These are phyloP conservation scores for Cardamine occulta DNA, from an alignment of 345 rosid genomes.

Conservation along the genomic window DNA sequence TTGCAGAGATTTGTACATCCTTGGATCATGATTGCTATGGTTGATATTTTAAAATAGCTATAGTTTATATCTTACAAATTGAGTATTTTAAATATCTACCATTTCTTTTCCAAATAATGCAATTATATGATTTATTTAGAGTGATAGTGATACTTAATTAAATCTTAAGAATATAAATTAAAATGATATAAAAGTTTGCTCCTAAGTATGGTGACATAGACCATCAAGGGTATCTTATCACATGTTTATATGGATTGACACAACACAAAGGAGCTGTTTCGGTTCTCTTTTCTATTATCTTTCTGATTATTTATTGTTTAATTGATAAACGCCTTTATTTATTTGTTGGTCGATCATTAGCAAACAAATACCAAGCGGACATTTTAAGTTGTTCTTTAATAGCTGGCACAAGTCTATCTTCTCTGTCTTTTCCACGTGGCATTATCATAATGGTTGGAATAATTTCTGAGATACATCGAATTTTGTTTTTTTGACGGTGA, in stretches of 20 bases:
- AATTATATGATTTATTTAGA: not conserved
- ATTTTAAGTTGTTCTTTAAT: not conserved
- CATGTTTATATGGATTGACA: constrained; percentile 21
- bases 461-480: not conserved
- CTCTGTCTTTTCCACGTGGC: constrained; percentile 32
- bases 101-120: not conserved
- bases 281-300: constrained; percentile 25
- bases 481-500: constrained; percentile 1
- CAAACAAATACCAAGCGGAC: constrained; percentile 16
- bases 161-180: not conserved
- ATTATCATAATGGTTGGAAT: not conserved
- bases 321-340: not conserved
- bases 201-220: constrained; percentile 30
- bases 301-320: not conserved
- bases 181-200: not conserved
- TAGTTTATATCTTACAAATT: not conserved
- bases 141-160: not conserved
- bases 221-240: constrained; percentile 37
- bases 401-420: constrained; percentile 32
- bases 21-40: not conserved
- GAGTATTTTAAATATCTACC: not conserved
- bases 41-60: not conserved
- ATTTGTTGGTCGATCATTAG: constrained; percentile 33
- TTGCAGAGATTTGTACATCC: not conserved
- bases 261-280: constrained; percentile 29